Evolutionary conservation across 2,329 filamentous ascomycete genomes (phyloP), one percentile per base, ranked within the genome.

Genomic region (Clonostachys byssicola): DNA sequence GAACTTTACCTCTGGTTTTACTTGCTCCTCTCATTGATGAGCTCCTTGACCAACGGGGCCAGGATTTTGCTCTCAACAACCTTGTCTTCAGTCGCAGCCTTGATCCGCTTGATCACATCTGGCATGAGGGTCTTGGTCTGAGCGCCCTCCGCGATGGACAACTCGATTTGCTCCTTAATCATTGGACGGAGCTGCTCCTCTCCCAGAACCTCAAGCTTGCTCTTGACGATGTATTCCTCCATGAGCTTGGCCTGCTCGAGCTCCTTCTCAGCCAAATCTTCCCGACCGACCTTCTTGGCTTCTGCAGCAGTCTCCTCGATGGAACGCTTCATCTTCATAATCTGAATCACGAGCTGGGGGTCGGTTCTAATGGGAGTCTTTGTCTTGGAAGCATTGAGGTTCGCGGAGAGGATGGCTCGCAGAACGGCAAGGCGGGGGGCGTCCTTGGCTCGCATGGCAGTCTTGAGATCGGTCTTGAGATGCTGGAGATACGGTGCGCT

Each of bases 381-480:
- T 13, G 86, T 89, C 68, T 92, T 92, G 62, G 83, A 85, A 34
- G 86, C 83, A 65, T 91, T 92, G 56, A 85, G 83, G 51, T 86
- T 82, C 52, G 86, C 79, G 34, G 86, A 75, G 53, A 92, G 76
- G 51, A 92, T 70, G 39, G 75, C 65, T 54, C 88, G 85, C 43
- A 92, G 75, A 36, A 89, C 86, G 38, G 78, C 70, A 23, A 92
- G 79, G 3, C 85, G 81, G 23, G 80, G 71, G 23, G 73, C 66
- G 60, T 87, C 82, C 64, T 85, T 86, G 55, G 74, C 73, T 49
- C 77, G 76, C 83, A 87, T 86, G 43, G 83, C 82, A 10, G 72
- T 65, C 68, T 87, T 87, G 51, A 87, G 71, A 55, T 87, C 83
- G 52, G 62, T 66, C 58, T 80, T 80, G 57, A 83, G 68, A 13